Evolutionary conservation across 202 grass and related monocot species (phyloP).

Genomic region (Bolboschoenoplectus hybrid): DNA sequence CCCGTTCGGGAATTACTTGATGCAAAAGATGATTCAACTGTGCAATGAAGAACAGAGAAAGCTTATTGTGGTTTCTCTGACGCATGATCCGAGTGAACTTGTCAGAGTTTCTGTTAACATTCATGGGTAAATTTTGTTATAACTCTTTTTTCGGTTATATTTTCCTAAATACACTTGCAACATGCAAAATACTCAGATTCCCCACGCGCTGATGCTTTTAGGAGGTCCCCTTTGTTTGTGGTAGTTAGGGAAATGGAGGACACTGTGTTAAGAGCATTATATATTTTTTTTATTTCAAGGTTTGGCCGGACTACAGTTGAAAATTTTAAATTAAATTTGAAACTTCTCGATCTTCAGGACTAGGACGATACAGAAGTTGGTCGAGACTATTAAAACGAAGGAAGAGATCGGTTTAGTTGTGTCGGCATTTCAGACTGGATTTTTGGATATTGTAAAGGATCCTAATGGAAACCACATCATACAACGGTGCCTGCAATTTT

Average conservation of each 20-base stretch:
- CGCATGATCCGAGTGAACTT: conserved; percentile 49
- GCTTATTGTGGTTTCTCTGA: conserved; percentile 54
- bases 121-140: conserved; percentile 63
- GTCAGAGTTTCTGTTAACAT: conserved; percentile 72
- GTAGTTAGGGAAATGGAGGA: too few species aligned
- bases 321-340: conserved; percentile 16
- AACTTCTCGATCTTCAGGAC: conserved; percentile 51
- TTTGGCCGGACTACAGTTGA: background rate
- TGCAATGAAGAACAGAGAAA: conserved; percentile 72
- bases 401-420: conserved; percentile 66
- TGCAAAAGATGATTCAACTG: conserved; percentile 84
- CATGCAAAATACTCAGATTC: background rate
- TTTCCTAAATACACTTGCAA: background rate
- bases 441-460: conserved; percentile 86
- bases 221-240: too few species aligned
- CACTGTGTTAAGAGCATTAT: too few species aligned
- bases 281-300: background rate
- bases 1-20: conserved; percentile 89
- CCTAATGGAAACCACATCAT: conserved; percentile 91
- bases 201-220: too few species aligned
- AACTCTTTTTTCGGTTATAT: background rate
- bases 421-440: conserved; percentile 55
- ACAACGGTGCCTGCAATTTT: conserved; percentile 69
- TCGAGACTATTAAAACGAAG: conserved; percentile 65
- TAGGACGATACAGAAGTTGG: conserved; percentile 82